Base-by-base conservation (phyloP, 495 filamentous ascomycete genomes). In the Neurospora sp. region DNA sequence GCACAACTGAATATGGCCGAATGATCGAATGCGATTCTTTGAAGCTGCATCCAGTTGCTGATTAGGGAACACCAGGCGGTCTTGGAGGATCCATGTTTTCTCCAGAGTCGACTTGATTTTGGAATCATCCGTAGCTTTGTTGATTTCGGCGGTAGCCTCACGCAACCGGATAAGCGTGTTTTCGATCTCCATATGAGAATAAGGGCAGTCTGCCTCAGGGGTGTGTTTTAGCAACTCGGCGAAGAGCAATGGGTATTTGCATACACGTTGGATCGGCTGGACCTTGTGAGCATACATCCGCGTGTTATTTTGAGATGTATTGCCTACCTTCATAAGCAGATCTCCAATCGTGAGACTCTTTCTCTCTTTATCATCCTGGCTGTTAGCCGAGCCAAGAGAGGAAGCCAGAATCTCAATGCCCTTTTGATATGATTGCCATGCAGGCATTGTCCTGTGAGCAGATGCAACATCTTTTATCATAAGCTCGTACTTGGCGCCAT, bases 191-290 rank as follows among this genome's bases (percentile, higher is more conserved):
- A 90, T 87, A 82, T 96, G 90, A 11, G 92, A 90, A 70, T 88
- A 88, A 17, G 92, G 93, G 77, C 93, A 94, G 77, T 98, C 95
- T 73, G 89, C 89, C 8, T 92, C 91, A 17, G 92, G 92, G 0
- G 94, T 98, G 74, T 92, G 85, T 76, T 90, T 93, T 72, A 93
- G 85, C 43, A 99, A 84, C 73, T 97, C 93, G 6, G 89, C 86
- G 71, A 98, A 93, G 28, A 99, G 85, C 40, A 99, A 86, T 11
- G 93, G 92, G 82, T 99, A 99, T 83, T 92, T 94, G 86, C 93
- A 96, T 17, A 98, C 88, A 40, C 96, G 88, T 84, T 99, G 96
- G 71, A 97, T 93, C 1, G 96, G 96, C 96, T 97, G 76, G 39
- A 34, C 43, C 24, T 2, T 34, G 76, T 83, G 48, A 82, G 79